Evolutionary conservation across 2,329 filamentous ascomycete genomes (phyloP).

Genomic region (Coleophoma cylindrospora): DNA sequence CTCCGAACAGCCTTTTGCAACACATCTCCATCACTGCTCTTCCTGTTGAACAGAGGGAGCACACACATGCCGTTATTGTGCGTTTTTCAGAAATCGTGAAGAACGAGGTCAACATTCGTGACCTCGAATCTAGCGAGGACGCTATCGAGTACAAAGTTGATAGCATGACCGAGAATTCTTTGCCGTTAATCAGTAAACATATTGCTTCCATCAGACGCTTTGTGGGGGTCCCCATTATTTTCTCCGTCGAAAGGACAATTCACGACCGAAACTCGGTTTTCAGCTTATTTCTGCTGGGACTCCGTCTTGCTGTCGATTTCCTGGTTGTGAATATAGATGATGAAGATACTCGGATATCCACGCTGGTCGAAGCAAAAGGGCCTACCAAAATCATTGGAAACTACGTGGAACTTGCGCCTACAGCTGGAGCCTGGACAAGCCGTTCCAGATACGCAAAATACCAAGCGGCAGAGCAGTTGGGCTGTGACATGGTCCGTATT

Average conservation of each 20-base stretch:
- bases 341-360: conserved; percentile 33
- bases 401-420: conserved; percentile 35
- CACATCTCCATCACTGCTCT: conserved; percentile 50
- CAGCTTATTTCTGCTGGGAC: neutral
- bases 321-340: conserved; percentile 53
- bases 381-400: conserved; percentile 58
- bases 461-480: conserved; percentile 39
- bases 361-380: conserved; percentile 40
- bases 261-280: neutral
- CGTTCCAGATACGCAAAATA: conserved; percentile 40
- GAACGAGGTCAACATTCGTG: conserved; percentile 52
- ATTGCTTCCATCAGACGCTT: conserved; percentile 7
- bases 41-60: conserved; percentile 38
- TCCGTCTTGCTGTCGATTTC: conserved; percentile 43
- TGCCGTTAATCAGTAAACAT: conserved; percentile 5
- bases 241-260: neutral
- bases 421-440: conserved; percentile 28
- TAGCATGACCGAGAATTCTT: conserved; percentile 22
- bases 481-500: conserved; percentile 46
- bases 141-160: conserved; percentile 49
- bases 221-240: conserved; percentile 39
- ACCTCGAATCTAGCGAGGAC: conserved; percentile 61
- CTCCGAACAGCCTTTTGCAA: conserved; percentile 43
- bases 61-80: conserved; percentile 60
- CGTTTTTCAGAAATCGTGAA: conserved; percentile 48